phyloP scores from a whole-genome alignment of 495 filamentous ascomycete species.

The Mycothermus thermophilus region DNA sequence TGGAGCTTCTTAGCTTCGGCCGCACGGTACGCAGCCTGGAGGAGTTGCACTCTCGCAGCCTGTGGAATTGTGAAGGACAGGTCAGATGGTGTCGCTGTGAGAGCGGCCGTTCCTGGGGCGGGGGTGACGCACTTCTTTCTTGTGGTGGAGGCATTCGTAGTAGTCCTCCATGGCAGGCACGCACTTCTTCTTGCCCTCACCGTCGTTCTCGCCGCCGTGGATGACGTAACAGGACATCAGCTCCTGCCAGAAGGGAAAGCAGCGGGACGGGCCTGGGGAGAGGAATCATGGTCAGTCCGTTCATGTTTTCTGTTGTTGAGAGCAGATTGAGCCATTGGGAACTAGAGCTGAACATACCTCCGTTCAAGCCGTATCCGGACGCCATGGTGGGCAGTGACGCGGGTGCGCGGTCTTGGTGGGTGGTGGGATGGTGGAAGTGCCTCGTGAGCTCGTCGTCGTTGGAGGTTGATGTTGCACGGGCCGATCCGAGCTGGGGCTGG shows the following conservation, averaged over 20 bases:
- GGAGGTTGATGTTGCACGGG: constrained; percentile 4
- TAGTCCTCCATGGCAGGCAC: constrained; percentile 84
- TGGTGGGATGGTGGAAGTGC: constrained; percentile 10
- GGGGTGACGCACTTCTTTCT: constrained; percentile 64
- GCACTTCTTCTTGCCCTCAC: constrained; percentile 79
- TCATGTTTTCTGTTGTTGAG: too few relatives aligned
- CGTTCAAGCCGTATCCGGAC: constrained; percentile 68
- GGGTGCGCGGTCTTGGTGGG: constrained; percentile 7
- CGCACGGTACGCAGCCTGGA: constrained; percentile 82
- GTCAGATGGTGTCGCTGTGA: constrained; percentile 1
- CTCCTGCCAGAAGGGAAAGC: constrained; percentile 98
- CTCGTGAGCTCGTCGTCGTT: constrained; percentile 8
- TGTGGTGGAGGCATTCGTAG: constrained; percentile 96
- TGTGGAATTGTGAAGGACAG: constrained; percentile 22
- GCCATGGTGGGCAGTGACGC: constrained; percentile 50
- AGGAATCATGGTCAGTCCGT: too few relatives aligned
- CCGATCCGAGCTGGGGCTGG: constrained; percentile 13
- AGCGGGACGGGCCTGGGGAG: constrained; percentile 62
- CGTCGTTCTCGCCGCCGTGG: constrained; percentile 59
- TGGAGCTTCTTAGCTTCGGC: constrained; percentile 59
- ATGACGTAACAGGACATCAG: constrained; percentile 80
- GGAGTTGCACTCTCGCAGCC: constrained; percentile 58
- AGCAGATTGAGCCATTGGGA: constrained; percentile 12
- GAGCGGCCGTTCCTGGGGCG: neutral
- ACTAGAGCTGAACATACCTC: constrained; percentile 40